These are phyloP conservation scores for Garcia nutans DNA, from an alignment of 345 rosid genomes.

Conservation along the genomic window DNA sequence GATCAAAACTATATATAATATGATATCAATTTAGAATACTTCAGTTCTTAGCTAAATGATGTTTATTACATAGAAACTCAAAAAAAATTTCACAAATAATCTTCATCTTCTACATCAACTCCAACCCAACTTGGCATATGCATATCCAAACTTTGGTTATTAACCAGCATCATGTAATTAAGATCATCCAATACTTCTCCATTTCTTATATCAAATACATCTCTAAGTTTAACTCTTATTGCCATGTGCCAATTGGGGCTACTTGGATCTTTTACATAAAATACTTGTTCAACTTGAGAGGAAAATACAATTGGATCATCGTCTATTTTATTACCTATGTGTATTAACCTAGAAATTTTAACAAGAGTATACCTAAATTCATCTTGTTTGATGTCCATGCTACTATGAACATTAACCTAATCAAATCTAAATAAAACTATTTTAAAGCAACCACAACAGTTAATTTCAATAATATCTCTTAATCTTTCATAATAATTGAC, in stretches of 20 bases:
- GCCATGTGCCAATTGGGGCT: background rate
- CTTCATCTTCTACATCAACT: no score
- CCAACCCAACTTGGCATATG: no score
- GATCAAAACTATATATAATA: no score
- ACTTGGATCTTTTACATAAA: background rate
- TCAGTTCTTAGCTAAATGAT: no score
- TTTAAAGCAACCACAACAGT: background rate
- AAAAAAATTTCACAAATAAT: no score
- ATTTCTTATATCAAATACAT: background rate
- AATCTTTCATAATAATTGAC: no score
- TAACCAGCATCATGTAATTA: no score
- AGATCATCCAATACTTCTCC: no score
- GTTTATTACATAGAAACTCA: no score
- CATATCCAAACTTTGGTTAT: no score
- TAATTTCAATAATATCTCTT: background rate
- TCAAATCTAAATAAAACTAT: background rate
- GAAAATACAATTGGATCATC: background rate
- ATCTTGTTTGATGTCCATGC: background rate
- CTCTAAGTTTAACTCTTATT: background rate
- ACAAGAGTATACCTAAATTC: background rate
- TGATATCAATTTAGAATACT: no score
- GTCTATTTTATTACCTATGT: background rate
- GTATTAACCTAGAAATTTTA: background rate
- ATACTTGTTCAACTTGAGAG: background rate
- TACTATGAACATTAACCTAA: slow-evolving; percentile 1